Evolutionary conservation across 139 green algal species (phyloP).

Genomic region (Closterium sp.): DNA sequence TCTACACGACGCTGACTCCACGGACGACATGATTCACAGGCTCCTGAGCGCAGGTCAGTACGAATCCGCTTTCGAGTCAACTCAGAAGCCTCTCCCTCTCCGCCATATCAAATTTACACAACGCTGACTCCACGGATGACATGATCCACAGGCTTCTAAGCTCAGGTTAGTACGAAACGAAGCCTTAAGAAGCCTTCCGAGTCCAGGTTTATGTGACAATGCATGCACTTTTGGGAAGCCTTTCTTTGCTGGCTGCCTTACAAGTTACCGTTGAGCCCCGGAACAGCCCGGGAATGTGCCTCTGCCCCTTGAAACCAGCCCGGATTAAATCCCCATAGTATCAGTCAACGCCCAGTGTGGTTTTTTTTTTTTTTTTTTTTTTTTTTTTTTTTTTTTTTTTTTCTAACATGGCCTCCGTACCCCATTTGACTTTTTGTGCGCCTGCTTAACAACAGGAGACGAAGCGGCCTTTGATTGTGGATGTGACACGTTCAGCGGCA

Average conservation of each 20-base stretch:
- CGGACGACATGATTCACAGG: not conserved
- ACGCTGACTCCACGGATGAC: not conserved
- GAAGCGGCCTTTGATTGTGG: not conserved
- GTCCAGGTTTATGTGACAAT: not conserved
- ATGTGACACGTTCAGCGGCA: not conserved
- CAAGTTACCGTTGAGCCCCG: too few species aligned
- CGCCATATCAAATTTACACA: not conserved
- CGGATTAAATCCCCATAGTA: not conserved
- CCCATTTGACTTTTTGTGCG: too few species aligned
- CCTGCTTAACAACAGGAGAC: not conserved
- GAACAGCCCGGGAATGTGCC: too few species aligned
- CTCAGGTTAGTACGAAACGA: not conserved
- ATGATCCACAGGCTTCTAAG: not conserved
- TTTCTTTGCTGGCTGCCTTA: not conserved
- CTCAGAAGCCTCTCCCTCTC: not conserved
- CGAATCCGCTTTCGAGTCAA: too few species aligned
- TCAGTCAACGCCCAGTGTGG: not conserved
- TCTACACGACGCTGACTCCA: not conserved
- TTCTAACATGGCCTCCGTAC: too few species aligned
- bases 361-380: not conserved
- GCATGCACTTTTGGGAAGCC: not conserved
- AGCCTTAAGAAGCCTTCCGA: too few species aligned
- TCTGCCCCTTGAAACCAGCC: too few species aligned
- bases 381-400: too few species aligned
- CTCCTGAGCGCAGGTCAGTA: not conserved